Evolutionary conservation across 1,284 basidiomycete genomes (phyloP), one percentile per base, ranked within the genome.

Genomic region (Ceratobasidium sp.): DNA sequence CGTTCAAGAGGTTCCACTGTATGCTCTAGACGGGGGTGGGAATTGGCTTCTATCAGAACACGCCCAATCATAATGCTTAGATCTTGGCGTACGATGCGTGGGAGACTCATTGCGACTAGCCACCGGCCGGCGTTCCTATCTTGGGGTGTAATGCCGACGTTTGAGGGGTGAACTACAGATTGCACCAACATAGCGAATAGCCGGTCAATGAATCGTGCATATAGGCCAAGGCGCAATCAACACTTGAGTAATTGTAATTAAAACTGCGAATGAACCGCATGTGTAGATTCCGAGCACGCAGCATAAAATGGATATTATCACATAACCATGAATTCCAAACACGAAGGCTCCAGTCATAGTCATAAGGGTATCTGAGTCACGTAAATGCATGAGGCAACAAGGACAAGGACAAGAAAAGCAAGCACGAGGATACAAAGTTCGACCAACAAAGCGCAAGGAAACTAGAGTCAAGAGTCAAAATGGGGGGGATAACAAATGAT

Each of bases 301-400:
- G 33, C 33, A 11, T 36, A 36, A 36, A 36, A 36, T 11, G 11
- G 11, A 36, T 36, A 5, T 11, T 50, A 13, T 50, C 23, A 7
- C 21, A 27, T 21, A 50, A 8, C 7, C 11, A 50, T 7, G 47
- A 50, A 27, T 16, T 46, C 42, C 4, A 36, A 11, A 5, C 11
- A 11, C 33, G 25, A 21, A 50, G 23, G 21, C 23, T 54, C 39
- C 60, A 44, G 50, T 66, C 50, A 36, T 36, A 4, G 14, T 23
- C 8, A 53, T 52, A 62, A 25, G 60, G 60, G 60, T 66, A 66
- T 66, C 49, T 39, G 19, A 53, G n/a, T 27, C 39, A 54, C 23
- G 53, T n/a, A 21, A 29, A 36, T 23, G 33, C 59, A 62, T 39
- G 50, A 39, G 59, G 59, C 30, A 14, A 30, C 14, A 39, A 33